Evolutionary conservation across 2,329 filamentous ascomycete species (phyloP), one percentile per base, ranked within the genome.

Genomic region (Akanthomyces lecanii): DNA sequence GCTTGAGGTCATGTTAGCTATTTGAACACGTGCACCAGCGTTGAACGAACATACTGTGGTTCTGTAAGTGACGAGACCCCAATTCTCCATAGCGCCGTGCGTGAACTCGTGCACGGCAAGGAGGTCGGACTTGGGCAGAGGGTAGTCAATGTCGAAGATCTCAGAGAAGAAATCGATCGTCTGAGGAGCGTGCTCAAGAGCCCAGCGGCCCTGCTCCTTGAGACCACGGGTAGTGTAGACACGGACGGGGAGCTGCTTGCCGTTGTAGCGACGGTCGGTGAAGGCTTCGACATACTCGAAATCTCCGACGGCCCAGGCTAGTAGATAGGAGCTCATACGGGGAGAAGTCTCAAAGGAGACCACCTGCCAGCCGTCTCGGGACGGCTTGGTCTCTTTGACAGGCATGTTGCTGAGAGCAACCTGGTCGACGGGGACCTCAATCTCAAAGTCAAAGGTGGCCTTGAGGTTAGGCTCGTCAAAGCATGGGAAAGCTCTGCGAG

Each of bases 401-500:
- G 92, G 92, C 94, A 97, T 98, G 79, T 98, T 98, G 79, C 91
- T 96, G 52, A 98, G 81, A 16, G 92, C 95, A 47, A 92, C 88
- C 76, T 95, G 89, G 68, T 94, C 91, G 53, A 89, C 88, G 18
- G 95, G 94, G 53, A 97, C 85, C 78, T 98, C 94, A 66, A 99
- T 89, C 71, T 92, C 85, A 64, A 99, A 90, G 75, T 97, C 93
- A 72, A 97, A 98, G 2, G 92, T 94, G 12, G 95, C 92, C 79
- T 99, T 99, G 67, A 98, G 84, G 71, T 96, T 97, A 48, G 95
- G 95, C 79, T 99, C 95, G 73, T 99, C 95, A 72, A 98, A 98
- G 79, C 95, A 99, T 54, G 95, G 95, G 78, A 99, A 97, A 10
- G 95, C 94, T 68, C 93, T 85, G 67, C 95, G 89, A 65, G 95